Conservation (phyloP, 169 alveolate species). For the Miamiensis avidus region DNA sequence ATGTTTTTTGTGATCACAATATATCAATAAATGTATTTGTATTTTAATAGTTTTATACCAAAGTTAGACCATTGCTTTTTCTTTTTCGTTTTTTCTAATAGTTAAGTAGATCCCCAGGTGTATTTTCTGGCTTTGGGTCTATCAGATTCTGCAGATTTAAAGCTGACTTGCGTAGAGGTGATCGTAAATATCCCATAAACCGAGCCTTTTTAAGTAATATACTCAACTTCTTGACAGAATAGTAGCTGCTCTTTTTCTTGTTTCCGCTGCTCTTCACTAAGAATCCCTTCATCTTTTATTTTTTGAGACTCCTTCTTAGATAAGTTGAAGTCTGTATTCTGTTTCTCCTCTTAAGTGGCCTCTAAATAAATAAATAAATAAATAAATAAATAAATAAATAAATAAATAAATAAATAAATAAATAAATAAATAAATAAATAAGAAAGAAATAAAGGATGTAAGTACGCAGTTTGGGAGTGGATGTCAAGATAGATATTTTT, state of each 20-base stretch:
- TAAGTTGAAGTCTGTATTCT: neutral
- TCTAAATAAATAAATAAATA: neutral
- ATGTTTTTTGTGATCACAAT: constrained; percentile 46
- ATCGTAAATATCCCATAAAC: constrained; percentile 4
- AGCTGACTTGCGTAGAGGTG: no score
- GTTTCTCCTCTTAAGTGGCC: neutral
- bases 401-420: neutral
- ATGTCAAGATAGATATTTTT: neutral
- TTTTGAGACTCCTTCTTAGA: neutral
- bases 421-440: neutral
- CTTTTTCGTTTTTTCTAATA: neutral
- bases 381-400: neutral
- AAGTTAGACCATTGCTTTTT: neutral
- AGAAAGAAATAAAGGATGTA: no score
- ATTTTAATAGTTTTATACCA: constrained; percentile 18
- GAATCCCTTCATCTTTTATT: neutral
- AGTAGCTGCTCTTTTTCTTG: neutral
- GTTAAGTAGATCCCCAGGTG: neutral
- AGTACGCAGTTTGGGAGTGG: neutral
- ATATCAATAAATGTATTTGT: constrained; percentile 39
- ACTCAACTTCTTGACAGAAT: constrained; percentile 2
- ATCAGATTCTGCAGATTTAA: neutral
- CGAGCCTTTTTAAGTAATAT: constrained; percentile 16
- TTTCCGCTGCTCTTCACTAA: neutral
- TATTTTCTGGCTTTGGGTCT: constrained; percentile 13